Base-by-base conservation (phyloP, 1,284 basidiomycete genomes). In the Papiliotrema nemorosa region DNA sequence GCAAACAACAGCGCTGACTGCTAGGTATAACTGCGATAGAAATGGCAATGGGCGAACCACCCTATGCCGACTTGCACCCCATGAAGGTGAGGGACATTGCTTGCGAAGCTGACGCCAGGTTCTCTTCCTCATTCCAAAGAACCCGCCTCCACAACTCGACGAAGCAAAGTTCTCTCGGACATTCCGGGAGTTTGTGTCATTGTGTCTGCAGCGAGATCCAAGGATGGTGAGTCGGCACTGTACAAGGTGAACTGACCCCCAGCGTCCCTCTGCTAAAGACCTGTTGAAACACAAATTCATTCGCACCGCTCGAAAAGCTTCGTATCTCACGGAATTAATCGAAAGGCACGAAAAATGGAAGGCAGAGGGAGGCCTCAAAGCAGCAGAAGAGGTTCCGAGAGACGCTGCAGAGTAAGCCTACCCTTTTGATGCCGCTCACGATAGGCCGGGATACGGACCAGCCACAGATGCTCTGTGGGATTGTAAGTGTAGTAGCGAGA, bases 61-160 rank as follows among this genome's bases (percentile, higher is more conserved):
- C 94, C 2, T 97, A 97, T 67, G 92, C 94, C 1, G 92, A 97
- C 63, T 77, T 97, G 40, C 96, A 99, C 77, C 94, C 94, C 3
- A 98, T 99, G 94, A 97, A 97, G 81, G 90, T 87, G 12, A 16
- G 12, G 38, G 40, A 35, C 25, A 16, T 22, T 40, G 26, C 31
- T 18, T 20, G 22, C 7, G 16, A 3, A 44, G 20, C 37, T 35
- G 29, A 49, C 25, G 5, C n/a, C 58, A 90, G 88, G 92, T 97
- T 18, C 80, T 98, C 29, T 98, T 98, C 79, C 80, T 98, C 52
- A 98, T 98, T 51, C 96, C 94, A 20, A 97, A 97, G 79, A 97
- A 97, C 67, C 84, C 88, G 3, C 96, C 94, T 2, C 96, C 94
- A 4, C 82, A 83, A 34, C 79, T 98, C 44, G 91, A 96, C 57